Evolutionary conservation across 306 rosid species (phyloP), one percentile per base, ranked within the genome.

Genomic region (Notholithocarpus densiflorus): DNA sequence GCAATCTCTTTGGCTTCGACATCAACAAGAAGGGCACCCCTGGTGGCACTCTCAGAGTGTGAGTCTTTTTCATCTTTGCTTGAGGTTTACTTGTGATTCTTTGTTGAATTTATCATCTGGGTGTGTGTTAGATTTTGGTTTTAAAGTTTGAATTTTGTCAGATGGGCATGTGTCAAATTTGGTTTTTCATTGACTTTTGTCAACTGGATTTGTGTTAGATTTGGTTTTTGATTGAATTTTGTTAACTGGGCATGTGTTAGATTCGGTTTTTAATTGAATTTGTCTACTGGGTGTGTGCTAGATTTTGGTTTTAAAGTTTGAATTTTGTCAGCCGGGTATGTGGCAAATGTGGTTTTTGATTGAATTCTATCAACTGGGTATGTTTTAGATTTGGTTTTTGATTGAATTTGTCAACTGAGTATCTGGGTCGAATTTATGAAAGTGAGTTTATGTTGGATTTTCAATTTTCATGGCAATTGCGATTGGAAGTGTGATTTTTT

Each of bases 21-120:
- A 95, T 95, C 81, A 95, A 95, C 79, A 95, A 95, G 83, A 93
- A 83, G 91, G 99, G 97, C 19, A 95, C 96, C 60, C 84, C 82
- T 77, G 96, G 81, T 57, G 99, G 99, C 68, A 83, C 75, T 54
- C 78, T 90, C 72, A 90, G 89, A 95, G 99, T 95, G 98, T 95
- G 75, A 90, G 96, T 72, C 23, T 82, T 72, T 45, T 59, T 75
- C 24, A 6, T 6, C 81, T 18, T 1, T 60, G 17, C 2, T 0
- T 3, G 14, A 24, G 74, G 13, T 5, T 43, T 20, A 54, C 11
- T 4, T 14, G 17, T 74, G 40, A n/a, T 43, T 75, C 64, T 75
- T 48, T 24, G 1, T 17, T 27, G 73, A 69, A 57, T 56, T 77
- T 14, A 2, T 31, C 5, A 5, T 45, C 4, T 71, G 75, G 64